Conservation (phyloP, 257 asterid genomes). For the Eustoma russellianum region DNA sequence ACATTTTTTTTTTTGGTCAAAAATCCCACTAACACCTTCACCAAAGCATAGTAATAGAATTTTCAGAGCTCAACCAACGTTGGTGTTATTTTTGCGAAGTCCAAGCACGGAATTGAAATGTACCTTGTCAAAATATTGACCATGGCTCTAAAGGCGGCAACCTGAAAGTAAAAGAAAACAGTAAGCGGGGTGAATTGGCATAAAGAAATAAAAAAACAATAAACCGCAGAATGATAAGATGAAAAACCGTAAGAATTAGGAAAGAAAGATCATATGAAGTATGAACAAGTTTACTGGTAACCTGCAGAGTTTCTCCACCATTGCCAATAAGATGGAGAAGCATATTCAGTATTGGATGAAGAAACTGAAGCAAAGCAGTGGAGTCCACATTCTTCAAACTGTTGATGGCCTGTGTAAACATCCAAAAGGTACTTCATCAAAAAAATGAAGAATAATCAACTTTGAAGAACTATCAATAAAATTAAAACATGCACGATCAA, state of each 20-base stretch:
- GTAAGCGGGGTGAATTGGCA: slow-evolving; percentile 9
- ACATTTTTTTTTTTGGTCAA: too few relatives aligned
- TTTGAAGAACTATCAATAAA: background rate
- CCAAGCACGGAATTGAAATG: slow-evolving; percentile 9
- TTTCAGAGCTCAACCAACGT: background rate
- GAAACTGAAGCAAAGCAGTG: slow-evolving; percentile 96
- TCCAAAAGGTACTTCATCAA: slow-evolving; percentile 1
- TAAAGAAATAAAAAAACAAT: slow-evolving; percentile 4
- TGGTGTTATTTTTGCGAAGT: slow-evolving; percentile 5
- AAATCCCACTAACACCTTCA: too few relatives aligned
- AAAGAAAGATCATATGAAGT: background rate
- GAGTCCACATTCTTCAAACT: slow-evolving; percentile 99
- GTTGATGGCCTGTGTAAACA: slow-evolving; percentile 79
- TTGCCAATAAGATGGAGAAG: slow-evolving; percentile 99
- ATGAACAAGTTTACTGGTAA: slow-evolving; percentile 14
- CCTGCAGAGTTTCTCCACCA: slow-evolving; percentile 99
- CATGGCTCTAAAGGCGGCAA: slow-evolving; percentile 99
- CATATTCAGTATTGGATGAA: slow-evolving; percentile 95
- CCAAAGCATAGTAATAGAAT: background rate
- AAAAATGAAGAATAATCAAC: background rate
- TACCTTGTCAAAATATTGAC: slow-evolving; percentile 98
- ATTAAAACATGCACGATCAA: background rate
- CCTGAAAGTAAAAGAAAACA: slow-evolving; percentile 40
- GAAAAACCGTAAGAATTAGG: slow-evolving; percentile 1
- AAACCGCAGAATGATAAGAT: slow-evolving; percentile 7